Conservation (phyloP, 768 basidiomycete species). For the Boletellus ananiceps region DNA sequence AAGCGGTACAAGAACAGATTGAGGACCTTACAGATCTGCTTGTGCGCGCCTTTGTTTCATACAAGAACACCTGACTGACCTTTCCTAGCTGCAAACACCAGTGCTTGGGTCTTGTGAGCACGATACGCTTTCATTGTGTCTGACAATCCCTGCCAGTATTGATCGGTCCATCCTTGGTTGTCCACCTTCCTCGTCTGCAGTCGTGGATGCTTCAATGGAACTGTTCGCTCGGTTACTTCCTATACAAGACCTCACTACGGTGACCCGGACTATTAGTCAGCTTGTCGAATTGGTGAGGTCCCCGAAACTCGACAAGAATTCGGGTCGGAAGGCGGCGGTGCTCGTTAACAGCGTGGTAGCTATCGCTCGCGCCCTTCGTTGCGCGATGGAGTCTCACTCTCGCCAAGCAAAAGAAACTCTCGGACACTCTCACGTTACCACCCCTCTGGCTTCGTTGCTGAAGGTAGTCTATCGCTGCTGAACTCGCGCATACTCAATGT, state of each 20-base stretch:
- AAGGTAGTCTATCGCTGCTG: constrained; percentile 50
- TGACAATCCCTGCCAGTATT: constrained; percentile 39
- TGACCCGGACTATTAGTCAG: constrained; percentile 49
- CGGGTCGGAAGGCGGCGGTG: constrained; percentile 81
- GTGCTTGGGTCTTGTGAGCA: constrained; percentile 83
- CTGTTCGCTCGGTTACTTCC: constrained; percentile 79
- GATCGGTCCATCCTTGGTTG: constrained; percentile 53
- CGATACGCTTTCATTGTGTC: constrained; percentile 71
- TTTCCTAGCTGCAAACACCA: constrained; percentile 49
- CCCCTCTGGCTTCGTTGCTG: constrained; percentile 62
- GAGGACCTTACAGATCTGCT: constrained; percentile 75
- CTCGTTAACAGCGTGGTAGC: constrained; percentile 76
- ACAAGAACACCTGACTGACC: neutral
- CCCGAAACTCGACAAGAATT: constrained; percentile 79
- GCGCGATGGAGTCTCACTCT: constrained; percentile 46
- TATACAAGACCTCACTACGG: constrained; percentile 62
- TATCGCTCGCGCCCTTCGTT: constrained; percentile 62
- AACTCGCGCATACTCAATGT: constrained; percentile 9
- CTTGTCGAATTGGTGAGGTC: constrained; percentile 67
- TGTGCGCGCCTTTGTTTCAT: constrained; percentile 41
- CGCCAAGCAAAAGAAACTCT: constrained; percentile 64
- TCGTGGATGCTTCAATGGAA: constrained; percentile 86
- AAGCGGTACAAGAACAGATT: constrained; percentile 70
- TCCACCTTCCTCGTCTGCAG: constrained; percentile 72
- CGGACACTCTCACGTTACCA: constrained; percentile 59